These are phyloP conservation scores for Cadophora gregata DNA, from an alignment of 2,329 filamentous ascomycete species.

Conservation along the genomic window DNA sequence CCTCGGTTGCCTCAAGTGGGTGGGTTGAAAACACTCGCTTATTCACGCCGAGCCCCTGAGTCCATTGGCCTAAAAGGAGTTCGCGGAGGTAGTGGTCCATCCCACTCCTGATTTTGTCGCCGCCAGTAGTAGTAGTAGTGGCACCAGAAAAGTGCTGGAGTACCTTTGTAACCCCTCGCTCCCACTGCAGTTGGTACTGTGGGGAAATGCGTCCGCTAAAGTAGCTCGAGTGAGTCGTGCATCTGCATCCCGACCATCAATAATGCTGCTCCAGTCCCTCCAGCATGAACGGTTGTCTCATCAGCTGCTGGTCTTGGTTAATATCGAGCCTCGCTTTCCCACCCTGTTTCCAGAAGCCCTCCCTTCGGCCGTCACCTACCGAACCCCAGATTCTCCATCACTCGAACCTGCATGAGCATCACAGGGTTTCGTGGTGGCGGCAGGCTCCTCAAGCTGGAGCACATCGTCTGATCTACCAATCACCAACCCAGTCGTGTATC, in stretches of 20 bases:
- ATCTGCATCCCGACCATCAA: neutral
- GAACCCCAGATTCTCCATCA: slow-evolving; percentile 41
- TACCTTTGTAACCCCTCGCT: neutral
- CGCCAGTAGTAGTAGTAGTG: neutral
- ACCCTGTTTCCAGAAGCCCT: slow-evolving; percentile 31
- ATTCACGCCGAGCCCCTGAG: slow-evolving; percentile 12
- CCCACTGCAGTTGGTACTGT: slow-evolving; percentile 4
- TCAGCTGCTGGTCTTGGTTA: slow-evolving; percentile 25
- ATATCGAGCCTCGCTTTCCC: slow-evolving; percentile 26
- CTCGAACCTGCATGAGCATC: slow-evolving; percentile 41
- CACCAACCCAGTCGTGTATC: slow-evolving; percentile 20
- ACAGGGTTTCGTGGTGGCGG: slow-evolving; percentile 30
- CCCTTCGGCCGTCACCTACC: slow-evolving; percentile 39
- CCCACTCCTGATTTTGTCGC: slow-evolving; percentile 5
- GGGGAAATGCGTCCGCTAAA: neutral
- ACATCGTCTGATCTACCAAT: slow-evolving; percentile 41
- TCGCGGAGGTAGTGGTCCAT: slow-evolving; percentile 1
- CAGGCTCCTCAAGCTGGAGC: slow-evolving; percentile 28
- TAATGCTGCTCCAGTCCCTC: neutral
- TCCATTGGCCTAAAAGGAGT: neutral
- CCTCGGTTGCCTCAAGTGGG: slow-evolving; percentile 19
- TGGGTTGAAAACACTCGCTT: slow-evolving; percentile 15
- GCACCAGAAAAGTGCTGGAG: neutral
- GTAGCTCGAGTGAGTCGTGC: slow-evolving; percentile 4
- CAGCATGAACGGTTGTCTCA: slow-evolving; percentile 14